Percentiles rank a stretch among this genome's conserved stretches.
phyloP scores from a whole-genome alignment of 176 grass and related monocot species.

The Cenchrus purpureus region DNA sequence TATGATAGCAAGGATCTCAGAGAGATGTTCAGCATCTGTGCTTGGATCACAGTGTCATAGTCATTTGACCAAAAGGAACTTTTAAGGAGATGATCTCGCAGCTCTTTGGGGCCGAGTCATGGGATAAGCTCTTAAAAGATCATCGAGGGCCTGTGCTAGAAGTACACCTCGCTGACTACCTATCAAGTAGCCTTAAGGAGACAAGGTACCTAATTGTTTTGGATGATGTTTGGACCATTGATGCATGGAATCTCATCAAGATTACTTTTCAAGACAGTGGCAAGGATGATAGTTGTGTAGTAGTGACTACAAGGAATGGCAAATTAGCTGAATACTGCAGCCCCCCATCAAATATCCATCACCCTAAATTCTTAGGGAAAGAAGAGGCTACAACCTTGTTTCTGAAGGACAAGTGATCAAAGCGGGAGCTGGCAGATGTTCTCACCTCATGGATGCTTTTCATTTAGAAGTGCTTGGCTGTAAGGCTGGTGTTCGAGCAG shows the following conservation, averaged over 20 bases:
- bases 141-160: background rate
- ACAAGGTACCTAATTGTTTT: slow-evolving; percentile 36
- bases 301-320: slow-evolving; percentile 36
- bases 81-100: background rate
- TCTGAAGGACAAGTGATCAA: background rate
- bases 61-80: background rate
- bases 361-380: background rate
- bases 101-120: background rate
- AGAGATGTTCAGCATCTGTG: background rate
- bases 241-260: background rate
- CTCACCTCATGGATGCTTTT: too few relatives aligned
- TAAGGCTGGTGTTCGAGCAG: too few relatives aligned
- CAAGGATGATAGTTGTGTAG: background rate
- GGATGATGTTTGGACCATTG: slow-evolving; percentile 42
- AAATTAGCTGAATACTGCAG: background rate
- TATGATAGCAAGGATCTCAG: background rate
- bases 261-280: background rate
- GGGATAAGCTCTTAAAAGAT: background rate
- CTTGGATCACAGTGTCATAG: slow-evolving; percentile 42
- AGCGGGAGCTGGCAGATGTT: too few relatives aligned
- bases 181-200: background rate
- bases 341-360: background rate
- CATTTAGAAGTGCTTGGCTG: too few relatives aligned
- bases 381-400: background rate
- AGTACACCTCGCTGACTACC: background rate